These are phyloP conservation scores for Trypanosoma boissoni DNA, from an alignment of 208 protist genomes.

Conservation along the genomic window DNA sequence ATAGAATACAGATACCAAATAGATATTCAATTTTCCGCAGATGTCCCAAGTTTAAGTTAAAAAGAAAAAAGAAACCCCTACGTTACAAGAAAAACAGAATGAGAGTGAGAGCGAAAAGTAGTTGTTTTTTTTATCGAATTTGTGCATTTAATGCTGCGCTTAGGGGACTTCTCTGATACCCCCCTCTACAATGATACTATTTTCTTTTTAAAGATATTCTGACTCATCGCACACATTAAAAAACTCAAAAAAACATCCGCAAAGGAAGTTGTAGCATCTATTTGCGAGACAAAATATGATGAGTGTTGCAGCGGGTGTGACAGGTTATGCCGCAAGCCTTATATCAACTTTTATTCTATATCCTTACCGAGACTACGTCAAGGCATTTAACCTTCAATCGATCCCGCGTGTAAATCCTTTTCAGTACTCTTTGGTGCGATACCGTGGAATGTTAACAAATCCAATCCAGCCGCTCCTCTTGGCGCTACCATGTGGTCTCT, in stretches of 20 bases:
- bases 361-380: constrained; percentile 84
- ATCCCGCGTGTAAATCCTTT: constrained; percentile 27
- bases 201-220: too few relatives aligned
- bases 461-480: constrained; percentile 80
- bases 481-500: constrained; percentile 47
- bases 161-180: too few relatives aligned
- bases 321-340: constrained; percentile 63
- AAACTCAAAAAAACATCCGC: not conserved
- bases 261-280: not conserved
- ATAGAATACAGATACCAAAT: constrained; percentile 1
- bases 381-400: constrained; percentile 38
- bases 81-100: not conserved
- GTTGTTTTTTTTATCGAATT: constrained; percentile 1
- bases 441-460: constrained; percentile 76
- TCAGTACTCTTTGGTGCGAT: constrained; percentile 56
- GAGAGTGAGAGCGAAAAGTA: not conserved
- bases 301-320: constrained; percentile 30
- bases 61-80: too few relatives aligned
- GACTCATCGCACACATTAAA: not conserved
- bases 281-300: constrained; percentile 25
- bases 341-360: constrained; percentile 69
- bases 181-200: too few relatives aligned
- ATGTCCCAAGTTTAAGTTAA: too few relatives aligned
- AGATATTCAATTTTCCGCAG: not conserved
- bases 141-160: too few relatives aligned